These are phyloP conservation scores for Rosa rugosa DNA, from an alignment of 306 rosid species.

Conservation along the genomic window DNA sequence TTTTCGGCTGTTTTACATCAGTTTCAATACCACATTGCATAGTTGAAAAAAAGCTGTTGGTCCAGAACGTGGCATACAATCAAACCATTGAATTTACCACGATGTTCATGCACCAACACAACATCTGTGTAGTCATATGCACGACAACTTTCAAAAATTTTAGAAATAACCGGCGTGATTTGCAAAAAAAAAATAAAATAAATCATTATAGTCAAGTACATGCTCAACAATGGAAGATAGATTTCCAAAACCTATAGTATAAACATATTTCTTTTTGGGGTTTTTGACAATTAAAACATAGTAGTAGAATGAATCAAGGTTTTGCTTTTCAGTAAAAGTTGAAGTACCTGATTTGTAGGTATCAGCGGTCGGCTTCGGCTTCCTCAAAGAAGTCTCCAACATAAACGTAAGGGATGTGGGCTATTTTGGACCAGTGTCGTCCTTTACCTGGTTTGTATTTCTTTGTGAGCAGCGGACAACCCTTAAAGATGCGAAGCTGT, in stretches of 20 bases:
- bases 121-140: conserved; percentile 86
- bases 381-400: not conserved
- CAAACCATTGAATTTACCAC: conserved; percentile 90
- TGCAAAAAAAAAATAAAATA: not conserved
- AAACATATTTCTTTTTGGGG: too few relatives aligned
- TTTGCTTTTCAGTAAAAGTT: too few relatives aligned
- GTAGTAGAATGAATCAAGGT: too few relatives aligned
- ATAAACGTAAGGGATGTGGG: not conserved
- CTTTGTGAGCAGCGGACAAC: not conserved
- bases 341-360: too few relatives aligned
- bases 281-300: too few relatives aligned
- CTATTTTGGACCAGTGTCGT: not conserved
- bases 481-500: not conserved
- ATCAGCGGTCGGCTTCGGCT: not conserved
- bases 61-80: conserved; percentile 85
- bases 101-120: conserved; percentile 88
- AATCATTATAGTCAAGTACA: not conserved
- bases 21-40: conserved; percentile 58
- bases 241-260: not conserved
- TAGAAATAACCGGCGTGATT: conserved; percentile 69
- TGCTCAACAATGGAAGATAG: not conserved
- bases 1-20: conserved; percentile 5
- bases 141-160: conserved; percentile 83
- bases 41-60: conserved; percentile 94
- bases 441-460: not conserved